A percentile compares a stretch with the other conserved stretches of the same genome.
These are phyloP conservation scores for Astragalus glycyphyllos DNA, from an alignment of 306 rosid genomes.

Conservation along the genomic window DNA sequence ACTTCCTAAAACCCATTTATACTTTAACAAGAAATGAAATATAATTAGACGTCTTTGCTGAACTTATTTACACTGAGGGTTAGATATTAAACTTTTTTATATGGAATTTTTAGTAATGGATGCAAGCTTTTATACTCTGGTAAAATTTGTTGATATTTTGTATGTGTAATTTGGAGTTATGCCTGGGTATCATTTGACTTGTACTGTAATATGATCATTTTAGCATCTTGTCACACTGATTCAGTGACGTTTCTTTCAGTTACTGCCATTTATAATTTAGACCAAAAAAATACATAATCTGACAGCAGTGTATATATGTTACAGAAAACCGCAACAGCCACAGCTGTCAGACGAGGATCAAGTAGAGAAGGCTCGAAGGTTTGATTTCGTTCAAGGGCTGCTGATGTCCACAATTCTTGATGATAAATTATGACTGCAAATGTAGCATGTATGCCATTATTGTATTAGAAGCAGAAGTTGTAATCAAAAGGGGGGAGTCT, in stretches of 20 bases:
- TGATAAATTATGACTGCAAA: constrained; percentile 57
- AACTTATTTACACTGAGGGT: background rate
- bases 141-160: constrained; percentile 13
- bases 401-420: constrained; percentile 77
- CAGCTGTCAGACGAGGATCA: constrained; percentile 64
- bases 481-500: constrained; percentile 38
- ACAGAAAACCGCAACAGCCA: constrained; percentile 60
- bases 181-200: constrained; percentile 16
- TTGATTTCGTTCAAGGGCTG: constrained; percentile 80
- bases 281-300: constrained; percentile 19
- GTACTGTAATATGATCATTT: constrained; percentile 5
- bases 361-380: constrained; percentile 72
- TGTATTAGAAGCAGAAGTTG: constrained; percentile 46
- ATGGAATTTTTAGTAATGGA: background rate
- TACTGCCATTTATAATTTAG: background rate
- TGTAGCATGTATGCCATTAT: constrained; percentile 29
- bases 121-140: constrained; percentile 12
- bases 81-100: background rate
- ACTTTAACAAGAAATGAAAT: background rate
- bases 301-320: constrained; percentile 38
- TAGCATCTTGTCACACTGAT: background rate
- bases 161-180: constrained; percentile 4
- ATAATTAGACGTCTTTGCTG: background rate
- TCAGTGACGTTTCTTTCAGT: background rate
- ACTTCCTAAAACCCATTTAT: background rate